phyloP scores from a whole-genome alignment of 371 early-diverging fungal genomes.

The Mucor indicus region DNA sequence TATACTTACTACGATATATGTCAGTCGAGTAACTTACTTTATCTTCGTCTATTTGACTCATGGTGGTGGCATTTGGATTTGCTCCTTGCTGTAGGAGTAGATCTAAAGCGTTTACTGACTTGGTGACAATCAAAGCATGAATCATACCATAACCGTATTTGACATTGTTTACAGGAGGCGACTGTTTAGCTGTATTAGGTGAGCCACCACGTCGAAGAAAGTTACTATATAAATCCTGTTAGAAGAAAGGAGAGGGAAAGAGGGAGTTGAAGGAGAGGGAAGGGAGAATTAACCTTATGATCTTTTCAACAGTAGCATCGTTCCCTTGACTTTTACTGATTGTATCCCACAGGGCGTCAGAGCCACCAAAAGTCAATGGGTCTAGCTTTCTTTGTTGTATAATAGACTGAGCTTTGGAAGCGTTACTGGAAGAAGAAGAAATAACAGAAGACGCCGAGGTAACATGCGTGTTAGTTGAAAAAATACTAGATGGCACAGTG shows the following conservation, averaged over 20 bases:
- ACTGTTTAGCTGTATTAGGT: constrained; percentile 46
- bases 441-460: constrained; percentile 10
- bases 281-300: constrained; percentile 25
- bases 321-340: constrained; percentile 33
- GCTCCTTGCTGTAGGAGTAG: constrained; percentile 44
- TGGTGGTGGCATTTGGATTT: constrained; percentile 34
- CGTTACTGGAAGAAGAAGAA: constrained; percentile 18
- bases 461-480: too few species aligned
- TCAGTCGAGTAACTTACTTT: constrained; percentile 19
- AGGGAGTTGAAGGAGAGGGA: neutral
- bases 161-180: constrained; percentile 22
- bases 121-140: constrained; percentile 41
- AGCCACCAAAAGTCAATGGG: constrained; percentile 43
- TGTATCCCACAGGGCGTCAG: constrained; percentile 45
- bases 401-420: constrained; percentile 21
- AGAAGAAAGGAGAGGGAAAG: neutral
- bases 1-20: neutral
- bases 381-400: constrained; percentile 37
- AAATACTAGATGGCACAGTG: constrained; percentile 6
- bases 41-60: constrained; percentile 37
- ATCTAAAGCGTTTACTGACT: constrained; percentile 30
- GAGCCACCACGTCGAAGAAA: constrained; percentile 46
- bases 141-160: constrained; percentile 50
- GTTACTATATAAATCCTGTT: constrained; percentile 15
- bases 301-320: constrained; percentile 41